Conservation (phyloP, 2,329 filamentous ascomycete genomes). For the Diaporthe sp. region DNA sequence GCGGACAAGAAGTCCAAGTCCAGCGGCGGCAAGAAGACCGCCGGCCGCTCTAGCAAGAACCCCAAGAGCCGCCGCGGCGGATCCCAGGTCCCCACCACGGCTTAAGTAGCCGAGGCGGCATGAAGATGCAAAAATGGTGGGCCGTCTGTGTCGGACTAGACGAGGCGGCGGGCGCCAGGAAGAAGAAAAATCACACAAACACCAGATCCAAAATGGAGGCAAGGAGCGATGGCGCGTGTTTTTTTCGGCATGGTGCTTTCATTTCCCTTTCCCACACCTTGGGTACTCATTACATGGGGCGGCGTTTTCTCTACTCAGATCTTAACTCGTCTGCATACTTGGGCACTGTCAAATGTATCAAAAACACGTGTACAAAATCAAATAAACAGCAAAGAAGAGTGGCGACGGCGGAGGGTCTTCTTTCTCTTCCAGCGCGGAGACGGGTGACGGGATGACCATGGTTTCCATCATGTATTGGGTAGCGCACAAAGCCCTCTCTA, state of each 20-base stretch:
- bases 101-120: constrained; percentile 16
- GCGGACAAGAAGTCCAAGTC: constrained; percentile 66
- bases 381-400: background rate
- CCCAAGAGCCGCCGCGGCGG: constrained; percentile 64
- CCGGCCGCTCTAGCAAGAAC: constrained; percentile 62
- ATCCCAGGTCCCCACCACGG: constrained; percentile 35
- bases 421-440: constrained; percentile 6
- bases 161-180: background rate
- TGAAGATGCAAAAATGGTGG: background rate
- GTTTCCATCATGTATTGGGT: background rate
- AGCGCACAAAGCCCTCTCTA: constrained; percentile 20
- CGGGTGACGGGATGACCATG: background rate
- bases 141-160: background rate
- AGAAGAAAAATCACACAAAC: background rate
- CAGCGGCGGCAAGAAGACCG: constrained; percentile 42
- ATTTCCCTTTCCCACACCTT: constrained; percentile 1
- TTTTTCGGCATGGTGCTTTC: constrained; percentile 7
- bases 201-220: background rate
- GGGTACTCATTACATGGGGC: constrained; percentile 28
- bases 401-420: background rate
- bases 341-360: constrained; percentile 26
- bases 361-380: constrained; percentile 26
- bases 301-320: constrained; percentile 30
- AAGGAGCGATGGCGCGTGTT: constrained; percentile 27
- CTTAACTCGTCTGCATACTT: constrained; percentile 20